Percentiles rank a stretch among this genome's conserved stretches.
Conservation (phyloP, 371 early-diverging fungal genomes). For the Mucor velutinosus region DNA sequence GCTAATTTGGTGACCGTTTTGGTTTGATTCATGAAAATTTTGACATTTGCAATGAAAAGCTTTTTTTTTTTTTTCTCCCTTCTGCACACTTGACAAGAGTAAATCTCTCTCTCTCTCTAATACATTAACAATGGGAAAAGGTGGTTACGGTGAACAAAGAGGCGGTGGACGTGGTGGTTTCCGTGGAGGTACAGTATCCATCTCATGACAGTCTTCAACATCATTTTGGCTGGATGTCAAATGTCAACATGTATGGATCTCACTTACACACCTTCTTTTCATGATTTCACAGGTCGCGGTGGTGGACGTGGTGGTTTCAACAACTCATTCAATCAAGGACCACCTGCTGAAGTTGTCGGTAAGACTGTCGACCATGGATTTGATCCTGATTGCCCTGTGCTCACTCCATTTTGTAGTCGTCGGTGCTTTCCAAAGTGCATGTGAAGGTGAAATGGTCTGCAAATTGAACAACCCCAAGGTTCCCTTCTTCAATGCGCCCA, state of each 20-base stretch:
- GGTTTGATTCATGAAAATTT: neutral
- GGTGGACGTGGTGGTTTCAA: slow-evolving; percentile 73
- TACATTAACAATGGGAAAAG: slow-evolving; percentile 39
- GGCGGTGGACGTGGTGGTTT: slow-evolving; percentile 48
- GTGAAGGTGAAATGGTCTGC: slow-evolving; percentile 98
- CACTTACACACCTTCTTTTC: neutral
- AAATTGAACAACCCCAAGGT: slow-evolving; percentile 90
- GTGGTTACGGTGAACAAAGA: slow-evolving; percentile 47
- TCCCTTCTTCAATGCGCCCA: slow-evolving; percentile 99
- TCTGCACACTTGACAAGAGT: neutral
- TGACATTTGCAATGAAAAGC: neutral
- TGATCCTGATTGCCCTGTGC: neutral
- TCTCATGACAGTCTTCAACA: neutral
- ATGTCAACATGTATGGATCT: neutral
- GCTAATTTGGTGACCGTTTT: neutral
- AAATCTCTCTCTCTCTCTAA: neutral
- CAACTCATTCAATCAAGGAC: slow-evolving; percentile 68
- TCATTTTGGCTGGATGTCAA: neutral
- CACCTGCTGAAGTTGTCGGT: slow-evolving; percentile 80
- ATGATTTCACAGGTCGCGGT: slow-evolving; percentile 44
- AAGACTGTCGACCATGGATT: slow-evolving; percentile 12
- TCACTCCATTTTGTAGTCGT: slow-evolving; percentile 59
- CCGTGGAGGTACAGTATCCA: slow-evolving; percentile 39
- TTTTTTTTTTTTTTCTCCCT: neutral
- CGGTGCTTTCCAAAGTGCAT: slow-evolving; percentile 92